Percentiles rank a stretch among this genome's conserved stretches.
Evolutionary conservation across 441 rosid species (phyloP).

Genomic region (Mallotus repandus): DNA sequence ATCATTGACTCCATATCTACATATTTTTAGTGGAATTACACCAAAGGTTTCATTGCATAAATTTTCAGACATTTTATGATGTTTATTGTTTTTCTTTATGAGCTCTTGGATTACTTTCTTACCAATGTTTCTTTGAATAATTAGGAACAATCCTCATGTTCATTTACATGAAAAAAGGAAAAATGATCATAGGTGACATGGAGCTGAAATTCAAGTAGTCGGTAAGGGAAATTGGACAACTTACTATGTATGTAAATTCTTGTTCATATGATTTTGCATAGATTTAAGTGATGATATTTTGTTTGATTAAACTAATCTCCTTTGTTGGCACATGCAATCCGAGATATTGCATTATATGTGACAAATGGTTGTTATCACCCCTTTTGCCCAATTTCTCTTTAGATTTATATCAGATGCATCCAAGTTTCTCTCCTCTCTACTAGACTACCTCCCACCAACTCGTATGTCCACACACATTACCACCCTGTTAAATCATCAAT

Average conservation of each 20-base stretch:
- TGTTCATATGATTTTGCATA: neutral
- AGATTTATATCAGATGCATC: constrained; percentile 73
- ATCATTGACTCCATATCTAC: too few relatives aligned
- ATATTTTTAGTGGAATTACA: too few relatives aligned
- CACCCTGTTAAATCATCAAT: too few relatives aligned
- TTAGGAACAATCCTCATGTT: constrained; percentile 89
- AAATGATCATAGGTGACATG: constrained; percentile 76
- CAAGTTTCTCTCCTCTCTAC: constrained; percentile 55
- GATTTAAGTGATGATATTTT: neutral
- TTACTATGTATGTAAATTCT: constrained; percentile 57
- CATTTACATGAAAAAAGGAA: constrained; percentile 83
- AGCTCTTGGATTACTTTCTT: too few relatives aligned
- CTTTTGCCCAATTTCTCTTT: constrained; percentile 89
- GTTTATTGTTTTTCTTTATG: too few relatives aligned
- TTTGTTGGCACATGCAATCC: constrained; percentile 53
- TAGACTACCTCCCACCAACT: neutral
- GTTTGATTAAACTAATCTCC: neutral
- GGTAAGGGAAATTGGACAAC: constrained; percentile 99
- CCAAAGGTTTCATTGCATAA: too few relatives aligned
- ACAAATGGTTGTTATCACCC: constrained; percentile 99
- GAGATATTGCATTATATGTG: constrained; percentile 97
- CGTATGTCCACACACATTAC: neutral
- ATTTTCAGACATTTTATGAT: too few relatives aligned
- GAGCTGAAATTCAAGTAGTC: constrained; percentile 92
- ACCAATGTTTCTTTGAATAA: too few relatives aligned